Base-by-base conservation (phyloP, 805 yeast species). In the Teunomyces cretensis region DNA sequence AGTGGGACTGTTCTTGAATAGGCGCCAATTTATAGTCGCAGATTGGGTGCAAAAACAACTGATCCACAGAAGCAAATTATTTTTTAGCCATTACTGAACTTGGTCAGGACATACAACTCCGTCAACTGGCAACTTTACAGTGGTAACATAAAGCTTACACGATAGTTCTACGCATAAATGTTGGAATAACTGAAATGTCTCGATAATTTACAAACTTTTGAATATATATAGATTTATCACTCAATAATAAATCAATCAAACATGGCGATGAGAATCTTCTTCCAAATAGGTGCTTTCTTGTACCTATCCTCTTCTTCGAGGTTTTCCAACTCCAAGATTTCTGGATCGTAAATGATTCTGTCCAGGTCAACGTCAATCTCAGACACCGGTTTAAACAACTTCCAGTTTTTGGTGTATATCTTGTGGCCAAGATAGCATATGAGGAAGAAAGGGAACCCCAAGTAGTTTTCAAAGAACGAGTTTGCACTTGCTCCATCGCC, bases 401-500 rank as follows among this genome's bases (percentile, higher is more conserved):
- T 53, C 64, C 64, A 60, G 41, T 51, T 51, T 16, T 50, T 49
- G 27, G 58, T 49, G 43, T 46, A 59, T 15, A 51, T 35, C 48
- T 60, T 60, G 56, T 60, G 64, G 22, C 55, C 61, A 17, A 57
- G 13, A 45, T 55, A 60, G 40, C 55, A 60, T 17, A 53, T 33
- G 30, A 60, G 45, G 15, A 57, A 45, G 47, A 59, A 54, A 2
- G 62, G 62, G 11, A 53, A 49, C n/a, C 62, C 58, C 44, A 57
- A 55, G 51, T 60, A 60, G 53, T 60, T 60, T 43, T 60, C 60
- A 50, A 60, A 60, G 45, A 60, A 60, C 39, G 56, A 51, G 46
- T 52, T 50, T 33, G 55, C 63, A 41, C 53, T 49, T 7, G 65
- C 51, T 17, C 58, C 48, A 15, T 45, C 44, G 12, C 50, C 48